These are phyloP conservation scores for Nakataea oryzae DNA, from an alignment of 2,329 filamentous ascomycete species.

Conservation along the genomic window DNA sequence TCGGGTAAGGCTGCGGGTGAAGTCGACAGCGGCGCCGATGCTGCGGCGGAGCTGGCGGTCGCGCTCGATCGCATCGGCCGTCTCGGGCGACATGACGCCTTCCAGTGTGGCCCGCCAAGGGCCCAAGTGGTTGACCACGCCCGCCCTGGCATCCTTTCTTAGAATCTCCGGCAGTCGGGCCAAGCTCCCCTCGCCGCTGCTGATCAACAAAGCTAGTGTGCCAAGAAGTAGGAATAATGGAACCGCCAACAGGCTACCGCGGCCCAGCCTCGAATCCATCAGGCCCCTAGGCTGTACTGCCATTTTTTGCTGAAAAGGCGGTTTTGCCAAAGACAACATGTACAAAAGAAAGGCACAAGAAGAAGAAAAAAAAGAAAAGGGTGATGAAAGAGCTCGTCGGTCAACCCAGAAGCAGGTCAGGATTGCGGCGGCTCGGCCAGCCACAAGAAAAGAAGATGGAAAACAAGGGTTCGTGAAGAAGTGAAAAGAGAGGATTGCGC, in stretches of 20 bases:
- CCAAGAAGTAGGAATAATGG: background rate
- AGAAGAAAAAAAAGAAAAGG: background rate
- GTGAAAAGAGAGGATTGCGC: background rate
- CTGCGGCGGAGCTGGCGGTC: slow-evolving; percentile 1
- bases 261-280: background rate
- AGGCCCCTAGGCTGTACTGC: background rate
- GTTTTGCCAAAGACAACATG: background rate
- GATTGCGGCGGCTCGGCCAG: background rate
- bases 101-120: background rate
- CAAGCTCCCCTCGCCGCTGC: background rate
- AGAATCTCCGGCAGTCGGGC: background rate
- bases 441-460: background rate
- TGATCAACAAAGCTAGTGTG: background rate
- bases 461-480: background rate
- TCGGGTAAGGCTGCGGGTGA: background rate
- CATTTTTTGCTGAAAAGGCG: background rate
- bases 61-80: background rate
- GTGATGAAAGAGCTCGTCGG: background rate
- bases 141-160: background rate
- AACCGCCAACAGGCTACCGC: background rate
- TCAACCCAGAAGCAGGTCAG: background rate
- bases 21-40: background rate
- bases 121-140: background rate
- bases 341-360: background rate
- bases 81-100: background rate